Conservation (phyloP, 257 asterid species). For the Solanum sitiens region DNA sequence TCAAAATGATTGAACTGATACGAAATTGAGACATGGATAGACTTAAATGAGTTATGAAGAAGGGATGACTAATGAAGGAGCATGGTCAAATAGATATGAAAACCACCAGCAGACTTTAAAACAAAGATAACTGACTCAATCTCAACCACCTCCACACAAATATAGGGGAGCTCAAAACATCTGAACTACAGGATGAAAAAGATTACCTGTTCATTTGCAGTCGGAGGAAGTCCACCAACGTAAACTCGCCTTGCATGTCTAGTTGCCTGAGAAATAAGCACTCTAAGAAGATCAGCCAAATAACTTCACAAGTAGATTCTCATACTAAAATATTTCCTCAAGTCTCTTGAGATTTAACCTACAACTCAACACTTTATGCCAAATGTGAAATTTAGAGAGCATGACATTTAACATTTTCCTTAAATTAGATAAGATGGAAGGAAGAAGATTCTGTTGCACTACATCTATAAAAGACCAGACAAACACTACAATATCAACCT, state of each 20-base stretch:
- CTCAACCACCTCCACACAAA: not conserved
- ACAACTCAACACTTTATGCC: not conserved
- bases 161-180: not conserved
- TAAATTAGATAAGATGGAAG: not conserved
- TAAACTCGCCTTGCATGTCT: slow-evolving; percentile 96
- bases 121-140: not conserved
- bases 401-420: not conserved
- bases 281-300: not conserved
- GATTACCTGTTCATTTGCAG: slow-evolving; percentile 92
- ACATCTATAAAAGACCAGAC: not conserved
- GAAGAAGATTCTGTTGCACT: not conserved
- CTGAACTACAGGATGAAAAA: not conserved
- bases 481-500: not conserved
- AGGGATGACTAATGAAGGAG: not conserved
- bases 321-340: not conserved
- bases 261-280: slow-evolving; percentile 53
- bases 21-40: not conserved
- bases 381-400: not conserved
- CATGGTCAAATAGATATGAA: not conserved
- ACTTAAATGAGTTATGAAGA: not conserved
- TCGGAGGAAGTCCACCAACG: slow-evolving; percentile 96
- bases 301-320: not conserved
- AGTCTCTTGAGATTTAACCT: not conserved
- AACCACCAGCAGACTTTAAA: not conserved
- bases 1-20: not conserved